Evolutionary conservation across 305 asterid genomes (phyloP).

Genomic region (Nicotiana rustica): DNA sequence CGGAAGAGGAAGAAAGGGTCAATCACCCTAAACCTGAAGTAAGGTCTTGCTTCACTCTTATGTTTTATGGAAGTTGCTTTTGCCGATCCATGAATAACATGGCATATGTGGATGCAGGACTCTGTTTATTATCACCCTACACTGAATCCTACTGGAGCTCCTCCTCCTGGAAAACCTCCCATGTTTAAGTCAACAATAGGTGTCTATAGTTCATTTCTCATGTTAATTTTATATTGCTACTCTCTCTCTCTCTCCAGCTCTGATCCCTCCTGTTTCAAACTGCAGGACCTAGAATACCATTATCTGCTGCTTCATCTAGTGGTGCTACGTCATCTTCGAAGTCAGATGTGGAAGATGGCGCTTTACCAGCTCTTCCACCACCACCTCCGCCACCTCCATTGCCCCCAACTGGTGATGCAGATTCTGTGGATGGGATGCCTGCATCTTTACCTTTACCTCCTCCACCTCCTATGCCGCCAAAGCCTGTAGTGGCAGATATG

Average conservation of each 20-base stretch:
- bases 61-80: neutral
- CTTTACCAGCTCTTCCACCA: slow-evolving; percentile 57
- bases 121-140: slow-evolving; percentile 99
- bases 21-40: slow-evolving; percentile 91
- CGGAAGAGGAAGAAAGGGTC: slow-evolving; percentile 92
- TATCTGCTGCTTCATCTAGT: slow-evolving; percentile 73
- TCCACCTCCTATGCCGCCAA: slow-evolving; percentile 91
- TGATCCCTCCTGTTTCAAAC: slow-evolving; percentile 37
- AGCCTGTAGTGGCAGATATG: slow-evolving; percentile 57
- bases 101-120: slow-evolving; percentile 66
- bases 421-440: slow-evolving; percentile 67
- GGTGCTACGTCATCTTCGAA: slow-evolving; percentile 73
- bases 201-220: slow-evolving; percentile 38
- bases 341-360: slow-evolving; percentile 64
- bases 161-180: slow-evolving; percentile 99
- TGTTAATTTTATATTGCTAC: neutral
- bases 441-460: slow-evolving; percentile 83
- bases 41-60: slow-evolving; percentile 41
- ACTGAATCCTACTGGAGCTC: slow-evolving; percentile 97
- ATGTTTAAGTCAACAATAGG: slow-evolving; percentile 97
- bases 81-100: slow-evolving; percentile 32
- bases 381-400: slow-evolving; percentile 61
- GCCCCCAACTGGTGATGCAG: slow-evolving; percentile 60
- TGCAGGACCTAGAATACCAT: slow-evolving; percentile 94
- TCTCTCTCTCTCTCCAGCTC: neutral